Percentiles rank a stretch among this genome's conserved stretches.
phyloP scores from a whole-genome alignment of 2,329 filamentous ascomycete species.

The Sclerotinia glacialis region DNA sequence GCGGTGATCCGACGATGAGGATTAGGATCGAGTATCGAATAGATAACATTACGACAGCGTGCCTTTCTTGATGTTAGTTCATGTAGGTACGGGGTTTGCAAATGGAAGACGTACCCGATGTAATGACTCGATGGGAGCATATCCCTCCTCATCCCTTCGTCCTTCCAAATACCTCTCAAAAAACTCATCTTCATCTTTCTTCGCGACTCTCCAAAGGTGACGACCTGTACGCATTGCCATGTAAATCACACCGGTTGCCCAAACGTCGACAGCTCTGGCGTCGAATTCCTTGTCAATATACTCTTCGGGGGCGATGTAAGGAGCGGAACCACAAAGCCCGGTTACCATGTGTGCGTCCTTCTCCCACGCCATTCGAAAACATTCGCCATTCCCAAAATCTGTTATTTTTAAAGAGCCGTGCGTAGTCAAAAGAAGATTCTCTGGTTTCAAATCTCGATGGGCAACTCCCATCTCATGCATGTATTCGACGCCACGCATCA shows the following conservation, averaged over 20 bases:
- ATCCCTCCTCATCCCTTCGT: slow-evolving; percentile 89
- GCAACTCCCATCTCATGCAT: slow-evolving; percentile 99
- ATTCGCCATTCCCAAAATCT: slow-evolving; percentile 98
- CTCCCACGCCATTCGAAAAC: slow-evolving; percentile 99
- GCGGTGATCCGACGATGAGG: slow-evolving; percentile 89
- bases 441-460: slow-evolving; percentile 93
- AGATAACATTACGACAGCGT: slow-evolving; percentile 96
- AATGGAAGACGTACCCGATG: slow-evolving; percentile 63
- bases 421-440: slow-evolving; percentile 90
- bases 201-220: slow-evolving; percentile 94
- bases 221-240: slow-evolving; percentile 99
- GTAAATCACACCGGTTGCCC: slow-evolving; percentile 98
- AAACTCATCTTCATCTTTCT: slow-evolving; percentile 96
- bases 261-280: slow-evolving; percentile 94
- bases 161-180: slow-evolving; percentile 93
- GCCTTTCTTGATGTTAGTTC: slow-evolving; percentile 55
- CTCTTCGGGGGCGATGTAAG: slow-evolving; percentile 96
- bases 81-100: slow-evolving; percentile 17
- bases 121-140: slow-evolving; percentile 91
- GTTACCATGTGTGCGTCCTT: slow-evolving; percentile 98
- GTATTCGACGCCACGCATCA: slow-evolving; percentile 98
- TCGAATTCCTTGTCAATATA: slow-evolving; percentile 96
- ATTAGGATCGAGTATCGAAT: slow-evolving; percentile 95
- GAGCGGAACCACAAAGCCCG: slow-evolving; percentile 91
- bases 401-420: slow-evolving; percentile 95